phyloP scores from a whole-genome alignment of 345 rosid species.

The Eucalyptus virginea region DNA sequence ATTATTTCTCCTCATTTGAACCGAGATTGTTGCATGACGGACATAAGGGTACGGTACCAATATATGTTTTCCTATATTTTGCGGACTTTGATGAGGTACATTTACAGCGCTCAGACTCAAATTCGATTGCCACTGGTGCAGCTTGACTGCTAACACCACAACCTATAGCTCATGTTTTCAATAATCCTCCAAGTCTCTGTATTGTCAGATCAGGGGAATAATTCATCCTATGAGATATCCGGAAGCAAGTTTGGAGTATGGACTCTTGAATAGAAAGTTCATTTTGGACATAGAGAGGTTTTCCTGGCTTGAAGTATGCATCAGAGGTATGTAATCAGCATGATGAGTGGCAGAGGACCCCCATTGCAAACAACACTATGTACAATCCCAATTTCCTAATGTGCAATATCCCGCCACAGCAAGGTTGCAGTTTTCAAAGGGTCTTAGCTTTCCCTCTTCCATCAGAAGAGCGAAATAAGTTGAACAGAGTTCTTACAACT shows the following conservation, averaged over 20 bases:
- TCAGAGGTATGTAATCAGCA: no score
- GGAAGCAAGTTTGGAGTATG: constrained; percentile 8
- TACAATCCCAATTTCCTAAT: no score
- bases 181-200: constrained; percentile 24
- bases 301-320: no score
- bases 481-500: no score
- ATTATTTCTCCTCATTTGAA: no score
- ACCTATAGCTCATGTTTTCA: constrained; percentile 27
- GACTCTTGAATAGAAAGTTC: no score
- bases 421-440: no score
- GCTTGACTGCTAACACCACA: constrained; percentile 12
- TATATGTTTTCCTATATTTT: not conserved
- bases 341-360: no score
- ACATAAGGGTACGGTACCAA: not conserved
- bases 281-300: constrained; percentile 9
- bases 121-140: constrained; percentile 12
- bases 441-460: no score
- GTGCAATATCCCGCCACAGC: constrained; percentile 15
- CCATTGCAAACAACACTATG: no score
- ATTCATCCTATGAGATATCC: constrained; percentile 1
- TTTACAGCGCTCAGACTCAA: constrained; percentile 21
- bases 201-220: constrained; percentile 33
- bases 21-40: no score
- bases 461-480: no score
- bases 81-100: constrained; percentile 46